These are phyloP conservation scores for Spinacia oleracea DNA, from an alignment of 179 eudicot species.

Conservation along the genomic window DNA sequence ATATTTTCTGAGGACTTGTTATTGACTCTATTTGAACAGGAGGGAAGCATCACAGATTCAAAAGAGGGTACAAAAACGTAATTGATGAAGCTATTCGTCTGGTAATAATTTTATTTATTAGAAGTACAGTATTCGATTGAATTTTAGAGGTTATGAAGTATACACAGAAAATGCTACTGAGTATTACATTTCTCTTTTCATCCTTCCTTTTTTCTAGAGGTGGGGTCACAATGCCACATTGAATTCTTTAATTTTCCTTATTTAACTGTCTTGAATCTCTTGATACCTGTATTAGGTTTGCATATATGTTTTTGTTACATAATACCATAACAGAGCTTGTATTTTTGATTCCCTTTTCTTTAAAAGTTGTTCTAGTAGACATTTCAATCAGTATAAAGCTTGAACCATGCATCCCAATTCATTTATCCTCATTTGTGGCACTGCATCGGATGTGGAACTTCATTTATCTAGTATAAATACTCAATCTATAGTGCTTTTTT, in stretches of 20 bases:
- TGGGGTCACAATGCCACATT: not conserved
- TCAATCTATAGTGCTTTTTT: slow-evolving; percentile 12
- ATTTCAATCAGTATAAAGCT: not conserved
- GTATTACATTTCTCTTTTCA: too few species aligned
- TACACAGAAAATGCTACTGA: not conserved
- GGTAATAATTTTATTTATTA: slow-evolving; percentile 48
- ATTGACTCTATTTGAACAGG: slow-evolving; percentile 47
- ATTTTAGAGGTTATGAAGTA: not conserved
- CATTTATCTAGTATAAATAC: slow-evolving; percentile 10
- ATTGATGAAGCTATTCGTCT: slow-evolving; percentile 97
- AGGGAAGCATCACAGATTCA: slow-evolving; percentile 96
- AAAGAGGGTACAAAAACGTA: slow-evolving; percentile 98
- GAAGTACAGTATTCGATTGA: not conserved
- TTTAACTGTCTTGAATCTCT: not conserved
- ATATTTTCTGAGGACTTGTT: slow-evolving; percentile 3
- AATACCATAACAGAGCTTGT: not conserved
- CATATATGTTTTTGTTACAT: not conserved
- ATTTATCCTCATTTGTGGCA: slow-evolving; percentile 11
- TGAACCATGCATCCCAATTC: not conserved
- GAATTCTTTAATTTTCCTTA: not conserved
- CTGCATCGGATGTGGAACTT: not conserved
- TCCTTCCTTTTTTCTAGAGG: not conserved
- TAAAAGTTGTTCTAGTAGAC: not conserved
- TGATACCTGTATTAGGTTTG: not conserved
- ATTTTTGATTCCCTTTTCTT: not conserved